Evolutionary conservation across 225 moss, liverwort and hornwort genomes (phyloP).

Genomic region (Physcomitrellopsis africana): DNA sequence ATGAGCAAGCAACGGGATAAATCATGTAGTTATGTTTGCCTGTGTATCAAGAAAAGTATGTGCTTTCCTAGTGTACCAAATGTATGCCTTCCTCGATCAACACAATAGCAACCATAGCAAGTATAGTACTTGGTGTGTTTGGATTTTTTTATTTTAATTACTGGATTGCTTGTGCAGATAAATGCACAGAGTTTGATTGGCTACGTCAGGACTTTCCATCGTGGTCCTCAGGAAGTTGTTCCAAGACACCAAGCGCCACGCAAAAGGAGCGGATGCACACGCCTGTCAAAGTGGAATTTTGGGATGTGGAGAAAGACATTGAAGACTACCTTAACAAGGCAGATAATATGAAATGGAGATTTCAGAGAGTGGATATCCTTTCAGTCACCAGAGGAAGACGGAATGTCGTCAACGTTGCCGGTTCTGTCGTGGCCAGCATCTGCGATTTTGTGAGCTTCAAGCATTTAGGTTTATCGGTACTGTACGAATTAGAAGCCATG

Average conservation of each 20-base stretch:
- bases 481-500: background rate
- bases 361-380: background rate
- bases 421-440: slow-evolving; percentile 1
- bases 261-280: too few species aligned
- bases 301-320: slow-evolving; percentile 22
- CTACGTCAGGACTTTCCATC: background rate
- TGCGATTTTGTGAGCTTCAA: slow-evolving; percentile 5
- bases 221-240: background rate
- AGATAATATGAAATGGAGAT: background rate
- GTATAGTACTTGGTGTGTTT: background rate
- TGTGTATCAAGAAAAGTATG: background rate
- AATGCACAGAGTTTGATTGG: background rate
- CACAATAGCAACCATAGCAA: background rate
- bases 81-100: background rate
- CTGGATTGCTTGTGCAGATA: slow-evolving; percentile 18
- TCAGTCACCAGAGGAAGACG: background rate
- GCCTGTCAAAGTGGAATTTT: slow-evolving; percentile 14
- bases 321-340: background rate
- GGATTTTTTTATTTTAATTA: background rate
- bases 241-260: background rate
- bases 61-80: background rate
- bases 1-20: background rate
- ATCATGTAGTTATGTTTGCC: background rate
- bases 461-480: background rate
- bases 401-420: background rate